phyloP scores from a whole-genome alignment of 768 basidiomycete species.

The Sporobolomyces pararoseus region DNA sequence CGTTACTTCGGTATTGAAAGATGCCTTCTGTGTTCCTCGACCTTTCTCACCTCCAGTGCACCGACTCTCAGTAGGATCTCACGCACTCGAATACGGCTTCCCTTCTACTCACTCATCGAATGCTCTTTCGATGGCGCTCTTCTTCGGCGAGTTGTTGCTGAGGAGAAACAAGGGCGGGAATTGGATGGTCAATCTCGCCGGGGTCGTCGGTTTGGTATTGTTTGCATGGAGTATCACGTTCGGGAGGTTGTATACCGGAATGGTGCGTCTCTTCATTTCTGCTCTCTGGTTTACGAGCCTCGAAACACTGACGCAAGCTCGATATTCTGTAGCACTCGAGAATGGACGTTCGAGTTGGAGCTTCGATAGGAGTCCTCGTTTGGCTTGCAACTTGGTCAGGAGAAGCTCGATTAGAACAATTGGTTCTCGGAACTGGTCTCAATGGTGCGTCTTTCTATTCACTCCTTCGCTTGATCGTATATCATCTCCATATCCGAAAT shows the following conservation, averaged over 20 bases:
- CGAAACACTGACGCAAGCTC: too few relatives aligned
- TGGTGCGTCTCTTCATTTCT: too few relatives aligned
- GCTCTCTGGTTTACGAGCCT: too few relatives aligned
- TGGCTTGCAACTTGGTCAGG: slow-evolving; percentile 31
- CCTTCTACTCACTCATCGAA: slow-evolving; percentile 95
- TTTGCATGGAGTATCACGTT: slow-evolving; percentile 49
- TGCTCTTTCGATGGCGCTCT: slow-evolving; percentile 80
- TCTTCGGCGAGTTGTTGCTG: slow-evolving; percentile 53
- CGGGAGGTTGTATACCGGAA: slow-evolving; percentile 49
- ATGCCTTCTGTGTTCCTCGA: slow-evolving; percentile 81
- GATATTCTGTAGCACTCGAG: slow-evolving; percentile 38
- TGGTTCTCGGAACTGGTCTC: not conserved
- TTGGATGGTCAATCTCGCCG: not conserved
- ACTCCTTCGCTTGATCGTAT: too few relatives aligned
- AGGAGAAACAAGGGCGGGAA: not conserved
- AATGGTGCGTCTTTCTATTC: not conserved
- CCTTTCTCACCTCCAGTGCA: slow-evolving; percentile 87
- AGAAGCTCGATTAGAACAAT: slow-evolving; percentile 6
- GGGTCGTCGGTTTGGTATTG: slow-evolving; percentile 23
- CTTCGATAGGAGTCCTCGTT: slow-evolving; percentile 36
- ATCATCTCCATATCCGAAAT: not conserved
- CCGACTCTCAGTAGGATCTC: slow-evolving; percentile 51
- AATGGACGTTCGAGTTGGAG: slow-evolving; percentile 32
- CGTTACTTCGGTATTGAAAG: slow-evolving; percentile 74
- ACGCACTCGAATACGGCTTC: slow-evolving; percentile 73